Evolutionary conservation across 1,284 basidiomycete genomes (phyloP).

Genomic region (Boletellus deceptivus): DNA sequence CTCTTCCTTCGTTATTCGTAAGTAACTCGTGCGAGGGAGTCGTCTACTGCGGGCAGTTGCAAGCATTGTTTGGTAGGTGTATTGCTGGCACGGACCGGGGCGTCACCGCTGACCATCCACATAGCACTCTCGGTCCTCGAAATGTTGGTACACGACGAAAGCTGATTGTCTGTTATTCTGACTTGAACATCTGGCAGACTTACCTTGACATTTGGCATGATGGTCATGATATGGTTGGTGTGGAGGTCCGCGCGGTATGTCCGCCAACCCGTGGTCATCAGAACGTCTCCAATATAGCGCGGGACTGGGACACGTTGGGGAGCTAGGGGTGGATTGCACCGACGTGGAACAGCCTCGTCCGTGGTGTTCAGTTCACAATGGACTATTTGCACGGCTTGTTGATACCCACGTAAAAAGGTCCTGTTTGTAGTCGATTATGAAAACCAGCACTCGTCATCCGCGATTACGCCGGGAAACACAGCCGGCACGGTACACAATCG

Average conservation of each 20-base stretch:
- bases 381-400: background rate
- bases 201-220: constrained; percentile 44
- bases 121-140: constrained; percentile 45
- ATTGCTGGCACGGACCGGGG: background rate
- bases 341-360: background rate
- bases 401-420: background rate
- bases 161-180: background rate
- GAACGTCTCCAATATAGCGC: constrained; percentile 24
- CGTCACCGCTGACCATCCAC: constrained; percentile 10
- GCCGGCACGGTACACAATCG: background rate
- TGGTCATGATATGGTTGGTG: constrained; percentile 44
- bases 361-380: background rate
- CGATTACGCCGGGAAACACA: background rate
- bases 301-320: constrained; percentile 2
- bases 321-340: background rate
- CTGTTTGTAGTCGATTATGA: background rate
- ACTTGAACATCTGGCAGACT: constrained; percentile 31
- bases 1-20: constrained; percentile 42
- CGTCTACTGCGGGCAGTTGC: constrained; percentile 55
- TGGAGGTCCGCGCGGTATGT: constrained; percentile 46
- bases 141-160: constrained; percentile 37
- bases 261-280: constrained; percentile 31
- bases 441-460: background rate
- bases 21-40: constrained; percentile 38
- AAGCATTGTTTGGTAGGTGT: constrained; percentile 45